These are phyloP conservation scores for Seiridium cupressi DNA, from an alignment of 2,329 filamentous ascomycete species.

Conservation along the genomic window DNA sequence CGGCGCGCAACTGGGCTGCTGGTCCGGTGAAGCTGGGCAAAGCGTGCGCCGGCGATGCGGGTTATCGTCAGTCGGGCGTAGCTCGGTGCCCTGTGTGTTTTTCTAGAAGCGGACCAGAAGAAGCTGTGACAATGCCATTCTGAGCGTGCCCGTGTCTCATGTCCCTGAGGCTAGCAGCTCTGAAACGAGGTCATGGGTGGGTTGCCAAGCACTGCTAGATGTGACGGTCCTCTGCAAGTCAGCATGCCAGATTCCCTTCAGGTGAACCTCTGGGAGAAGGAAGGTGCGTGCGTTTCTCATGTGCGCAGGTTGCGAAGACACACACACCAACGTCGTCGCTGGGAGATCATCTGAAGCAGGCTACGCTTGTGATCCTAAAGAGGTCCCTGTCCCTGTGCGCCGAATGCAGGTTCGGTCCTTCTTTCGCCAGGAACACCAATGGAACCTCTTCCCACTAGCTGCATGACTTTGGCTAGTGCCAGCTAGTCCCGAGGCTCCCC, in stretches of 20 bases:
- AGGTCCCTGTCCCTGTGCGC: background rate
- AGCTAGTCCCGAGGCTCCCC: background rate
- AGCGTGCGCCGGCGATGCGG: background rate
- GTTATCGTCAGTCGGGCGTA: background rate
- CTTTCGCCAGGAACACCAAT: background rate
- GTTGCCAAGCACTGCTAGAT: constrained; percentile 3
- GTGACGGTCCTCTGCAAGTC: background rate
- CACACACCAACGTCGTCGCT: too few species aligned
- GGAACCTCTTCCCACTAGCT: background rate
- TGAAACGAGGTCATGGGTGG: constrained; percentile 1
- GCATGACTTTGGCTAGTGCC: background rate
- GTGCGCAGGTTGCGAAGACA: too few species aligned
- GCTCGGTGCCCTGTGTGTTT: background rate
- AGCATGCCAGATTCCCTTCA: background rate
- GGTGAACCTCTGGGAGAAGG: background rate
- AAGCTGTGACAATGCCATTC: constrained; percentile 6
- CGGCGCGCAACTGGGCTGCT: background rate
- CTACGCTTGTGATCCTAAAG: background rate
- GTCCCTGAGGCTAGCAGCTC: constrained; percentile 1
- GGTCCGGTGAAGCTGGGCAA: background rate
- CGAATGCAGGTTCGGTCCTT: constrained; percentile 2
- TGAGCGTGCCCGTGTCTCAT: constrained; percentile 4
- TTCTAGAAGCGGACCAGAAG: constrained; percentile 8
- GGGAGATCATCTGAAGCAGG: background rate
- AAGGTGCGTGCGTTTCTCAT: too few species aligned